Conservation (phyloP, 371 early-diverging fungal genomes). For the Apophysomyces sp. region DNA sequence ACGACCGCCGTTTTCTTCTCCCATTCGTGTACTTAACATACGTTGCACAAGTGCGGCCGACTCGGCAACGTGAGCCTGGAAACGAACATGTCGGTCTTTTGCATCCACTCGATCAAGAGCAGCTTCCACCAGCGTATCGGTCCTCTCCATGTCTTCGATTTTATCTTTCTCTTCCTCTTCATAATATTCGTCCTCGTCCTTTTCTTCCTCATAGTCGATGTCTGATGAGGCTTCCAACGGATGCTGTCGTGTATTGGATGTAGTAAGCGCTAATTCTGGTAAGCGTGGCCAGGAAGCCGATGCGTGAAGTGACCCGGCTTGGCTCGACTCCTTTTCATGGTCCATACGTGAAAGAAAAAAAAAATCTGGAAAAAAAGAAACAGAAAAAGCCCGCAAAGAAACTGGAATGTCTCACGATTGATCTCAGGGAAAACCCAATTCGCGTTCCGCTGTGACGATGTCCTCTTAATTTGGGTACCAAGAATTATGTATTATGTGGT, state of each 20-base stretch:
- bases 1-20: background rate
- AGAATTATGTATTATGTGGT: too few relatives aligned
- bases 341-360: constrained; percentile 4
- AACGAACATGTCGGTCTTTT: constrained; percentile 36
- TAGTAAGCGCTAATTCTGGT: background rate
- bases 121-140: constrained; percentile 31
- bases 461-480: too few relatives aligned
- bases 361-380: constrained; percentile 4
- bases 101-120: constrained; percentile 36
- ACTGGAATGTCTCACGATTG: constrained; percentile 1
- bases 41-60: constrained; percentile 37
- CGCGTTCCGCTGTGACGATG: too few relatives aligned
- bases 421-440: too few relatives aligned
- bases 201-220: background rate
- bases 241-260: background rate
- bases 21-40: constrained; percentile 21
- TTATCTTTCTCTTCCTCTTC: background rate
- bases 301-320: background rate
- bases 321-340: background rate
- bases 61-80: constrained; percentile 38
- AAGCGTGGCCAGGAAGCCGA: background rate
- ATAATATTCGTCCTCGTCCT: background rate
- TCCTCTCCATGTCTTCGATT: constrained; percentile 4
- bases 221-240: background rate
- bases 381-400: background rate